Base-by-base conservation (phyloP, 2,329 filamentous ascomycete species). In the Meredithiella fracta region DNA sequence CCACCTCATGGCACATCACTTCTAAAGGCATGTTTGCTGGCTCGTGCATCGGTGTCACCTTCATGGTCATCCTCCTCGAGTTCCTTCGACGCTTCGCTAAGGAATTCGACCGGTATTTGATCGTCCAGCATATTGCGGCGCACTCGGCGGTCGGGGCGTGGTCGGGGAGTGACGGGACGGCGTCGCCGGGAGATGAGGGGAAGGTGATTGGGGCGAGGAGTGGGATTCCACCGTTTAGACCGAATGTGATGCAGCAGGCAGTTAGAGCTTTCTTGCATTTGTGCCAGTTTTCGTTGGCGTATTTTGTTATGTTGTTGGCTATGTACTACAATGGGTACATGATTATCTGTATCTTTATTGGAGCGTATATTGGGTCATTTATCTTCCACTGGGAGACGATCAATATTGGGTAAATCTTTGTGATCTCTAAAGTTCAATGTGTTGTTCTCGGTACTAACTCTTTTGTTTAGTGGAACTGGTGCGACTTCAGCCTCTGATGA, bases 321-420 rank as follows among this genome's bases (percentile, higher is more conserved):
- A 78, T 79, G 74, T 79, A 79, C 65, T 80, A 75, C 68, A 80
- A 79, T 62, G 79, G 82, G 8, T 92, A 87, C 67, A 75, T 92
- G 60, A 86, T 92, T 66, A 82, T 91, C 58, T 86, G 80, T 62
- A 87, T 92, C 65, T 78, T 91, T 60, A 76, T 91, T 56, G 87
- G 87, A 1, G 79, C 83, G 0, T 87, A 79, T 60, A 57, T 90
- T 3, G 87, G 86, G 15, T 73, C 77, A 11, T 86, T 89, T 60
- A 64, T 86, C 58, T 91, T 87, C 65, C 77, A 80, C 29, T 90
- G 85, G 83, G 83, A 85, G 65, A 69, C 66, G 0, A 62, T 78
- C 15, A 60, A 63, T 6, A 60, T 64, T 3, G 59, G 61, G 65
- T 68, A 62, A 57, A 65, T 62, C 9, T n/a, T 23, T 42, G 20